Evolutionary conservation across 768 basidiomycete genomes (phyloP), one percentile per base, ranked within the genome.

Genomic region (Thelephora aurantiotincta): DNA sequence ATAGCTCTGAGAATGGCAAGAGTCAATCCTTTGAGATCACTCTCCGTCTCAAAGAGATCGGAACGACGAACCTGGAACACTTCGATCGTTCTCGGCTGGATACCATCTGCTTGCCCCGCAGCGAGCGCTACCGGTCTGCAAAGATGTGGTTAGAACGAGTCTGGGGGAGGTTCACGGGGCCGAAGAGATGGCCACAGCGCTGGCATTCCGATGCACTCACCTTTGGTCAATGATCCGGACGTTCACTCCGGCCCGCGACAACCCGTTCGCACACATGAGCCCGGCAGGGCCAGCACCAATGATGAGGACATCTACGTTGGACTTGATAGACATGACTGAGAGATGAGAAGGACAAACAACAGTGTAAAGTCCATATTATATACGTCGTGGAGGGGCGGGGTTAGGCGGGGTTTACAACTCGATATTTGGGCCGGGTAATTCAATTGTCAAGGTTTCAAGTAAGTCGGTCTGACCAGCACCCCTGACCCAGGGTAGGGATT

Each of bases 71-170:
- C 73, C 59, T 75, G 70, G 22, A 76, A 55, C 11, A 76, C 69
- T 52, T 76, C 74, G 44, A 73, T 66, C 1, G 74, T 75, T 22
- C 74, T 67, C 1, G 74, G 71, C 46, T 74, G 72, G 44, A 75
- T 73, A 33, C 74, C 74, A 50, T 77, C 74, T 1, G 75, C 74
- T 52, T 75, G 74, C 35, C 74, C 74, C 2, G 68, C 68, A 4
- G 62, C 49, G 18, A 75, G 63, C 47, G 60, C 66, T 1, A 30
- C 9, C 9, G 66, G 58, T 33, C 72, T 73, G 23, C 5, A 44
- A 30, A 5, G 5, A 22, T 6, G 26, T n/a, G 6, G 49, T 11
- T 6, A 18, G n/a, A 5, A 35, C 9, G 14, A n/a, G 14, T 30
- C 9, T 4, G 26, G 26, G 9, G 3, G 9, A 9, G 26, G 26